These are phyloP conservation scores for Syzygium syzygioides DNA, from an alignment of 441 rosid species.

Conservation along the genomic window DNA sequence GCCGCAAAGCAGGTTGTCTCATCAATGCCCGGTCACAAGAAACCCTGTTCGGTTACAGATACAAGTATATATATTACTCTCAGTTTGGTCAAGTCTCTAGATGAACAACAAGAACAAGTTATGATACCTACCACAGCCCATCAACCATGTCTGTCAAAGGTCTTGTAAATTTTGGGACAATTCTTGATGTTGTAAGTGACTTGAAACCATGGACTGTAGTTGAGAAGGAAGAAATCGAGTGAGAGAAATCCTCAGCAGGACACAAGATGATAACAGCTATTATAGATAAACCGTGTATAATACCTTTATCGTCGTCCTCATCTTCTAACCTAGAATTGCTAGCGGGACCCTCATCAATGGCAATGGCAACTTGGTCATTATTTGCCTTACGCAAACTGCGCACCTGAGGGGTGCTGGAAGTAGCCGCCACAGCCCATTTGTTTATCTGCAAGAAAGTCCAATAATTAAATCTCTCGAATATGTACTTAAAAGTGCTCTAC, in stretches of 20 bases:
- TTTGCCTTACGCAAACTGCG: constrained; percentile 87
- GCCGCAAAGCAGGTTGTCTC: constrained; percentile 92
- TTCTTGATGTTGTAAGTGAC: constrained; percentile 81
- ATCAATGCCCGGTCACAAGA: constrained; percentile 95
- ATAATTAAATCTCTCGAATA: constrained; percentile 1
- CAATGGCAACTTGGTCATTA: constrained; percentile 91
- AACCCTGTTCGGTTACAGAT: constrained; percentile 50
- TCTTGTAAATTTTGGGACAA: constrained; percentile 81
- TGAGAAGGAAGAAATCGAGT: background rate
- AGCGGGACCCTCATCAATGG: constrained; percentile 59
- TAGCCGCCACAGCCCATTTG: constrained; percentile 63
- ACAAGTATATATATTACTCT: background rate
- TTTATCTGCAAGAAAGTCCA: constrained; percentile 52
- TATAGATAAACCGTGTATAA: background rate
- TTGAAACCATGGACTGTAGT: constrained; percentile 88
- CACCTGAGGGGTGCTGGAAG: constrained; percentile 72
- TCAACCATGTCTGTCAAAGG: constrained; percentile 82
- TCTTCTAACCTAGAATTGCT: constrained; percentile 60
- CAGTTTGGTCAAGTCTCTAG: background rate
- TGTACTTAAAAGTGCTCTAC: background rate
- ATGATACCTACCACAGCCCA: constrained; percentile 72
- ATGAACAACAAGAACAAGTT: background rate
- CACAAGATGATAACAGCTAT: background rate
- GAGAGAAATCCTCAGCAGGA: background rate
- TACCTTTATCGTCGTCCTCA: constrained; percentile 98